Conservation (phyloP, 208 protist species). For the Angomonas ambiguus region DNA sequence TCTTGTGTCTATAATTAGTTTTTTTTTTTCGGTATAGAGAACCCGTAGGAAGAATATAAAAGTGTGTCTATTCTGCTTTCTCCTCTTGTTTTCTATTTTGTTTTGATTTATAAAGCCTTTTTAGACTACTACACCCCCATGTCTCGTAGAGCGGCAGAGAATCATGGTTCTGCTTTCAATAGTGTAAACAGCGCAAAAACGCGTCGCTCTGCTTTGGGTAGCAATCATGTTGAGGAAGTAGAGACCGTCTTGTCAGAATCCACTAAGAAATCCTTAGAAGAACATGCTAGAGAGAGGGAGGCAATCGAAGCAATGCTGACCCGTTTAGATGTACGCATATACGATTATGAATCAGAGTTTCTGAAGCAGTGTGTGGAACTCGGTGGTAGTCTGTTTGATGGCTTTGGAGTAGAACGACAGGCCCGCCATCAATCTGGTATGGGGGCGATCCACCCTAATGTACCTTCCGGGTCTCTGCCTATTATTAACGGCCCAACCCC, state of each 20-base stretch:
- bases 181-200: neutral
- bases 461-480: neutral
- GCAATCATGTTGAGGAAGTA: conserved; percentile 2
- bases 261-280: neutral
- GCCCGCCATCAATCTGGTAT: conserved; percentile 2
- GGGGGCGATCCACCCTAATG: neutral
- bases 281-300: conserved; percentile 27
- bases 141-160: neutral
- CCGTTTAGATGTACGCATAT: conserved; percentile 48
- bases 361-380: conserved; percentile 56
- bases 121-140: neutral
- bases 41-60: conserved; percentile 9
- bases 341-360: conserved; percentile 59
- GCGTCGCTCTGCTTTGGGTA: neutral
- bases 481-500: neutral
- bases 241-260: neutral
- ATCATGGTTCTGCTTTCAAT: neutral
- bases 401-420: conserved; percentile 65
- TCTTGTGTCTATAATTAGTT: neutral
- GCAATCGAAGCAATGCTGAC: conserved; percentile 34
- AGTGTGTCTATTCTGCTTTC: conserved; percentile 5
- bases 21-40: neutral
- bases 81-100: conserved; percentile 22
- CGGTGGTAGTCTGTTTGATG: conserved; percentile 74
- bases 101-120: conserved; percentile 12